phyloP scores from a whole-genome alignment of 768 basidiomycete species.

The Collybia mongolica region DNA sequence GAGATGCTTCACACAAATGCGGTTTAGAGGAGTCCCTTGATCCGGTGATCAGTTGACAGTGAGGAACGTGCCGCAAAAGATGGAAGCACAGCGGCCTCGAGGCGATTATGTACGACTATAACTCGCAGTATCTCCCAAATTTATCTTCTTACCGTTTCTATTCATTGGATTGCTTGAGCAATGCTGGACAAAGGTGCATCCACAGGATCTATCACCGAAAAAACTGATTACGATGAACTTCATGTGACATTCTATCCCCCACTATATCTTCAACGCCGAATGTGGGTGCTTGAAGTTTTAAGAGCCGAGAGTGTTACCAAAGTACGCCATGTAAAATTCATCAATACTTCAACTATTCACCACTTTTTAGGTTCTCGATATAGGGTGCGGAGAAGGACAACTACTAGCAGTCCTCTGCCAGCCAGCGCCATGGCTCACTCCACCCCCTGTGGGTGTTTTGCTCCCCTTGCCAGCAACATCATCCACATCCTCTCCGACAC shows the following conservation, averaged over 20 bases:
- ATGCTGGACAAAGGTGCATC: slow-evolving; percentile 7
- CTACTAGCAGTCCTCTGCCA: slow-evolving; percentile 69
- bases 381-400: slow-evolving; percentile 84
- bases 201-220: slow-evolving; percentile 8
- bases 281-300: slow-evolving; percentile 68
- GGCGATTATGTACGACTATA: neutral
- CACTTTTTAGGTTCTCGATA: slow-evolving; percentile 64
- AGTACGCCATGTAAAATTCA: slow-evolving; percentile 30
- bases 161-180: neutral
- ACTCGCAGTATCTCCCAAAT: neutral
- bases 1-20: no score
- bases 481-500: slow-evolving; percentile 15
- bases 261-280: slow-evolving; percentile 62
- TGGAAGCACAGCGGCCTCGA: neutral
- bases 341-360: neutral
- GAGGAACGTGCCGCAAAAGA: neutral
- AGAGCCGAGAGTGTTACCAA: slow-evolving; percentile 54
- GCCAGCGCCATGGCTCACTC: slow-evolving; percentile 67
- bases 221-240: slow-evolving; percentile 23
- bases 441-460: slow-evolving; percentile 35
- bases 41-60: no score
- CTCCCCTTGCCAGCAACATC: slow-evolving; percentile 7
- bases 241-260: slow-evolving; percentile 68
- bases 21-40: no score
- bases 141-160: neutral